Conservation (phyloP, 106 monocot species). For the Apostasia shenzhenica region DNA sequence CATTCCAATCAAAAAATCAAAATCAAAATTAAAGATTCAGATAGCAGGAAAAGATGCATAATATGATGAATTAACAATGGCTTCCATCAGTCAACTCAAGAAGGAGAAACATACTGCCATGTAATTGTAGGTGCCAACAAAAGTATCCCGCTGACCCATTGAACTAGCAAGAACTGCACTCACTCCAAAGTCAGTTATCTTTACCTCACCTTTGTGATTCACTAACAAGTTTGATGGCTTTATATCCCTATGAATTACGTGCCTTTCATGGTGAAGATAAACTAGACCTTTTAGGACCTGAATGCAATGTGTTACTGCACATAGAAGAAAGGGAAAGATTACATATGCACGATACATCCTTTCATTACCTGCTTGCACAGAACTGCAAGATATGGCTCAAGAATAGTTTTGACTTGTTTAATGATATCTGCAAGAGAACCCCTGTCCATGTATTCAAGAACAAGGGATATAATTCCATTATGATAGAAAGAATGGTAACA, state of each 20-base stretch:
- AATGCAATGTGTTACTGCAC: slow-evolving; percentile 12
- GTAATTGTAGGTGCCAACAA: slow-evolving; percentile 91
- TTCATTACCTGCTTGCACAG: slow-evolving; percentile 75
- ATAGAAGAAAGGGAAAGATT: neutral
- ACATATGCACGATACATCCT: neutral
- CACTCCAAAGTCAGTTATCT: slow-evolving; percentile 95
- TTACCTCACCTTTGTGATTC: slow-evolving; percentile 78
- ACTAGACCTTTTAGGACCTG: slow-evolving; percentile 88
- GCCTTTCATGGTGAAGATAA: slow-evolving; percentile 89
- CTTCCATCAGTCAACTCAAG: neutral
- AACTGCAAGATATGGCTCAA: slow-evolving; percentile 95
- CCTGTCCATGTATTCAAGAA: slow-evolving; percentile 94
- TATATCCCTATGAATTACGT: slow-evolving; percentile 92
- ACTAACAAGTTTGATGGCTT: slow-evolving; percentile 86
- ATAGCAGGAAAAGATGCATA: neutral
- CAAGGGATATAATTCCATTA: slow-evolving; percentile 92
- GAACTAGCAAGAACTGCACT: slow-evolving; percentile 85
- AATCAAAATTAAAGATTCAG: neutral
- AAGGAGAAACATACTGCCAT: slow-evolving; percentile 66
- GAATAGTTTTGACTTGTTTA: slow-evolving; percentile 86
- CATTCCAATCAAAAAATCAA: neutral
- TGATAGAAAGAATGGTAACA: slow-evolving; percentile 95
- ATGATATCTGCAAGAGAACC: slow-evolving; percentile 90
- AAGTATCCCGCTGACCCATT: slow-evolving; percentile 91
- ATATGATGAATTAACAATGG: neutral